Conservation (phyloP, 257 asterid genomes). For the Primulina huaijiensis region DNA sequence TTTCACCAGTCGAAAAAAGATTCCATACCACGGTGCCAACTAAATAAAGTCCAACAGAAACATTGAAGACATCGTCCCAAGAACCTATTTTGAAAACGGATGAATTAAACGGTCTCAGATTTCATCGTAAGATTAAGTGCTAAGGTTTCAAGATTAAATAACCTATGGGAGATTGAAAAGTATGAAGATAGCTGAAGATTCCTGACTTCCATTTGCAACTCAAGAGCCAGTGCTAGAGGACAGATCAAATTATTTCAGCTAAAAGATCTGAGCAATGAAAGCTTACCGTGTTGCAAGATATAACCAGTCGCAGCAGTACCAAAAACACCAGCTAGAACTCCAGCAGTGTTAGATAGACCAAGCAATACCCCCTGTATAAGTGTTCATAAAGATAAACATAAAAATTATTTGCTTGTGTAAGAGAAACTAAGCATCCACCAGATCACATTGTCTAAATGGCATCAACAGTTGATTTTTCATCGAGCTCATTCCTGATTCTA, state of each 20-base stretch:
- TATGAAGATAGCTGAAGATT: neutral
- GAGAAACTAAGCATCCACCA: neutral
- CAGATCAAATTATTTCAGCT: constrained; percentile 1
- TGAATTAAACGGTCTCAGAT: neutral
- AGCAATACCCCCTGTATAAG: constrained; percentile 75
- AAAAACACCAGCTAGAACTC: constrained; percentile 88
- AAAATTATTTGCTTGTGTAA: neutral
- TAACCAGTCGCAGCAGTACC: constrained; percentile 94
- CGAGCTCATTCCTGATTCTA: neutral
- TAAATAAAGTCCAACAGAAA: constrained; percentile 77
- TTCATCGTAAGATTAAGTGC: neutral
- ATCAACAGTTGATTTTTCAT: constrained; percentile 8
- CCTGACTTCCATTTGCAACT: neutral
- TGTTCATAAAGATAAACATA: constrained; percentile 5
- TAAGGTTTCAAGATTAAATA: neutral
- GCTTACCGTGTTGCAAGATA: constrained; percentile 83
- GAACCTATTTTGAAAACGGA: constrained; percentile 50
- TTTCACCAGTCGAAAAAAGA: constrained; percentile 86
- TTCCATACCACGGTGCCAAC: constrained; percentile 81
- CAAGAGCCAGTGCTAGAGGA: neutral
- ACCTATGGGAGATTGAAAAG: neutral
- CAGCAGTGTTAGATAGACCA: constrained; percentile 89
- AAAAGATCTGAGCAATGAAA: constrained; percentile 6
- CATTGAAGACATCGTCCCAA: constrained; percentile 76
- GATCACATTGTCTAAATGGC: neutral